Evolutionary conservation across 2,329 filamentous ascomycete species (phyloP).

Genomic region (Colletotrichum brevisporum): DNA sequence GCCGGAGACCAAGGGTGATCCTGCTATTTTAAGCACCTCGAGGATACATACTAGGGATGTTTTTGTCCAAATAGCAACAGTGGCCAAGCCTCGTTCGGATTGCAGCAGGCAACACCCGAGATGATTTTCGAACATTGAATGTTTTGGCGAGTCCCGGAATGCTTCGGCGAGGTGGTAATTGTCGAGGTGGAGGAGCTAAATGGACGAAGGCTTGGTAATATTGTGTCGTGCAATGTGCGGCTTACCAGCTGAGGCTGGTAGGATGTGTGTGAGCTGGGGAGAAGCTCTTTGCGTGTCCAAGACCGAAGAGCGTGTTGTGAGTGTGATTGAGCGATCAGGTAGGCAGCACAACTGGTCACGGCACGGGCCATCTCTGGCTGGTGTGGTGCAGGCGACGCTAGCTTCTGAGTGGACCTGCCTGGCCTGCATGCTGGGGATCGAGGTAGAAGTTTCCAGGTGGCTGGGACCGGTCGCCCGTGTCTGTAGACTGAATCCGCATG

Average conservation of each 20-base stretch:
- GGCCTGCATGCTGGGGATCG: constrained; percentile 20
- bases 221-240: too few relatives aligned
- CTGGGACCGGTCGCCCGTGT: constrained; percentile 26
- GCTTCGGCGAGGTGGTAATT: background rate
- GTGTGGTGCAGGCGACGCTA: background rate
- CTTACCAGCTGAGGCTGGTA: too few relatives aligned
- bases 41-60: background rate
- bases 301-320: background rate
- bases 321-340: background rate
- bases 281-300: background rate
- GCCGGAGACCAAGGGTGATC: constrained; percentile 26
- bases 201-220: too few relatives aligned
- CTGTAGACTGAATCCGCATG: background rate
- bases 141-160: constrained; percentile 8
- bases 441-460: constrained; percentile 31
- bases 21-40: constrained; percentile 25
- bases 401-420: constrained; percentile 16
- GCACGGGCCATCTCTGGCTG: constrained; percentile 11
- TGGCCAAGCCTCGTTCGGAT: constrained; percentile 17
- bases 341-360: background rate
- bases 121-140: constrained; percentile 19
- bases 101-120: constrained; percentile 16
- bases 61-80: constrained; percentile 23
- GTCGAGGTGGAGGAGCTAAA: background rate
- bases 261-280: background rate